phyloP scores from a whole-genome alignment of 75 land plant genomes.

The Pinus taeda region DNA sequence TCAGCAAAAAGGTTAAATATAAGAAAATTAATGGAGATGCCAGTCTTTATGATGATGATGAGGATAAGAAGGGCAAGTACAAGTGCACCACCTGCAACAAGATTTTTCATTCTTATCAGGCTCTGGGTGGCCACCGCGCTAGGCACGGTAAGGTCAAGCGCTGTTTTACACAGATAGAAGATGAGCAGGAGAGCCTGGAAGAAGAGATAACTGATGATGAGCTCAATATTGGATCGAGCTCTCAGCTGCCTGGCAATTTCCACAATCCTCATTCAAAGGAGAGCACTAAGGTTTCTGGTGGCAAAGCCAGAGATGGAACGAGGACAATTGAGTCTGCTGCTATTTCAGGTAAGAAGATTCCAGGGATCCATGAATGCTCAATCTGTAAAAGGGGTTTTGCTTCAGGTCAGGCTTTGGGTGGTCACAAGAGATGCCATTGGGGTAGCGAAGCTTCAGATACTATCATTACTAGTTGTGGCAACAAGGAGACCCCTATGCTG shows the following conservation, averaged over 20 bases:
- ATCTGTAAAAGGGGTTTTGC: constrained; percentile 47
- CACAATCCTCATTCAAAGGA: neutral
- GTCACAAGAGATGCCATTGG: constrained; percentile 71
- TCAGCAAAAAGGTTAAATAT: neutral
- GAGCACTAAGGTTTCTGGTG: neutral
- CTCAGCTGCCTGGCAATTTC: constrained; percentile 15
- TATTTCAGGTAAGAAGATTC: neutral
- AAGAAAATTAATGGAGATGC: neutral
- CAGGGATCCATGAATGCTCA: constrained; percentile 45
- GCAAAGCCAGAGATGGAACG: too few relatives aligned
- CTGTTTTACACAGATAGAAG: constrained; percentile 23
- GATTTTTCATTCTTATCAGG: constrained; percentile 46
- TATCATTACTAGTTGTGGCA: too few relatives aligned
- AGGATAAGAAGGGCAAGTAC: constrained; percentile 24
- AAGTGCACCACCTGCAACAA: constrained; percentile 46
- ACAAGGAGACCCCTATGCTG: too few relatives aligned
- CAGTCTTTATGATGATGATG: constrained; percentile 4
- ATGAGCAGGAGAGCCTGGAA: too few relatives aligned
- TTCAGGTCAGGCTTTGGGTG: constrained; percentile 61
- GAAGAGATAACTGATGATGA: too few relatives aligned
- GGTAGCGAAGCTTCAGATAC: neutral
- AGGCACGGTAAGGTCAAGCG: constrained; percentile 55
- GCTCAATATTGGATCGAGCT: constrained; percentile 2
- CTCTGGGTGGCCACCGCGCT: constrained; percentile 50
- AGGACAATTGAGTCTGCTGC: too few relatives aligned